A percentile compares a stretch with the other conserved stretches of the same genome.
Conservation (phyloP, 2,329 filamentous ascomycete genomes). For the Clarireedia homoeocarpa region DNA sequence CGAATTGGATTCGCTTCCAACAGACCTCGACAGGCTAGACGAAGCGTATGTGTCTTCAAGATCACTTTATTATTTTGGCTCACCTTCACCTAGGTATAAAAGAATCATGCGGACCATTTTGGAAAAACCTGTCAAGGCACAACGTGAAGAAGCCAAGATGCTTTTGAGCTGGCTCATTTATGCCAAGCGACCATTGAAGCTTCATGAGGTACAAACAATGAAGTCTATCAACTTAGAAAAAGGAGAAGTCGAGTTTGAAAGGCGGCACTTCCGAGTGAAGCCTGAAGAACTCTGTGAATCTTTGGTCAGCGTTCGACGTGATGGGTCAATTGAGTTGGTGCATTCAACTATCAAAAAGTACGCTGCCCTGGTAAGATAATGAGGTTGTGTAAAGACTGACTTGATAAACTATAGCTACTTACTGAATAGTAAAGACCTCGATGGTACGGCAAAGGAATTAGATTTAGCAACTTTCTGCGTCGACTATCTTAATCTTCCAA, state of each 20-base stretch:
- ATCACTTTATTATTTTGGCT: too few species aligned
- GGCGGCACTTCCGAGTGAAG: constrained; percentile 19
- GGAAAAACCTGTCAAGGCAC: too few species aligned
- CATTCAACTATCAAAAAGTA: constrained; percentile 30
- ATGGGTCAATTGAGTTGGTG: constrained; percentile 29
- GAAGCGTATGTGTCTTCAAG: too few species aligned
- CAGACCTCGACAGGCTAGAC: too few species aligned
- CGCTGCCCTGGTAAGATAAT: constrained; percentile 2
- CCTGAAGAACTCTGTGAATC: constrained; percentile 32
- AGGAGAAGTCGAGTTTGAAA: constrained; percentile 26
- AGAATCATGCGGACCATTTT: too few species aligned
- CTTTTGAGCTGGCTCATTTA: constrained; percentile 23
- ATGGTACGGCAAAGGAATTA: constrained; percentile 14
- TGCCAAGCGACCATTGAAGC: constrained; percentile 33
- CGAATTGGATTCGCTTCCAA: constrained; percentile 21
- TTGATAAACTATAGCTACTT: constrained; percentile 10
- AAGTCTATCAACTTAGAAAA: constrained; percentile 29
- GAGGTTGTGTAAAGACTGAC: neutral
- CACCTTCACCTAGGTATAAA: too few species aligned
- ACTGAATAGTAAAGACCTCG: constrained; percentile 11
- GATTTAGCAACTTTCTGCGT: constrained; percentile 24
- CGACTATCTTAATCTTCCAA: constrained; percentile 21
- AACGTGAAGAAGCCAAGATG: too few species aligned
- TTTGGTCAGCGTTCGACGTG: constrained; percentile 27
- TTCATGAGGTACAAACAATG: constrained; percentile 35